A percentile compares a stretch with the other conserved stretches of the same genome.
Conservation (phyloP, 1,139 yeast genomes). For the Lizanozyma gosingica region DNA sequence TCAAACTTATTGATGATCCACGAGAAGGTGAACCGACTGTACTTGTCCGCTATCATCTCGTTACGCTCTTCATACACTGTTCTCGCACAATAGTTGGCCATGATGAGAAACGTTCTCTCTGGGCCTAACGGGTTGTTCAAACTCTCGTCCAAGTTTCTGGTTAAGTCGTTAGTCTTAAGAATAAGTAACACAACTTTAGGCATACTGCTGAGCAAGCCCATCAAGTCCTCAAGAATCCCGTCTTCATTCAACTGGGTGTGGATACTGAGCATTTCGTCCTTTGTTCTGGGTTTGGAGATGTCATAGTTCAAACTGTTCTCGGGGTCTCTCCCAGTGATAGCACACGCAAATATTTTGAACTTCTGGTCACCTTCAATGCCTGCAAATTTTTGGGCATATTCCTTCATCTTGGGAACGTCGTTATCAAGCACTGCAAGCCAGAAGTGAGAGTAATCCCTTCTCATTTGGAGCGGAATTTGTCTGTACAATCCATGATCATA, state of each 20-base stretch:
- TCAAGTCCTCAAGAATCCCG: slow-evolving; percentile 63
- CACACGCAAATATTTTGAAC: slow-evolving; percentile 81
- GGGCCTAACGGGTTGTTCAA: slow-evolving; percentile 80
- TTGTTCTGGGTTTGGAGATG: slow-evolving; percentile 43
- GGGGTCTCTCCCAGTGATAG: slow-evolving; percentile 78
- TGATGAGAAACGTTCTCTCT: slow-evolving; percentile 76
- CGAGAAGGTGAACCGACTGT: slow-evolving; percentile 26
- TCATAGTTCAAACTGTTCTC: slow-evolving; percentile 36
- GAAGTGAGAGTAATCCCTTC: slow-evolving; percentile 79
- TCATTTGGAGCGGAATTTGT: slow-evolving; percentile 66
- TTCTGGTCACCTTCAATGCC: slow-evolving; percentile 66
- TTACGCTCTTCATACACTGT: slow-evolving; percentile 63
- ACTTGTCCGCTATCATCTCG: slow-evolving; percentile 27
- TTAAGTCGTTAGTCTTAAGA: slow-evolving; percentile 87
- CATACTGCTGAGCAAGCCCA: slow-evolving; percentile 69
- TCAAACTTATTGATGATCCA: slow-evolving; percentile 27
- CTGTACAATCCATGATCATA: slow-evolving; percentile 95
- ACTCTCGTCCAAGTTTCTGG: slow-evolving; percentile 79
- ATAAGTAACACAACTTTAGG: slow-evolving; percentile 83
- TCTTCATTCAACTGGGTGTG: slow-evolving; percentile 50
- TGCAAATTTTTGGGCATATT: slow-evolving; percentile 72
- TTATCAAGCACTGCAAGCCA: slow-evolving; percentile 85
- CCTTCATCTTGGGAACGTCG: slow-evolving; percentile 55
- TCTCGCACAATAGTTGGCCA: slow-evolving; percentile 84
- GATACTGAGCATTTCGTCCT: slow-evolving; percentile 56